Evolutionary conservation across 768 basidiomycete genomes (phyloP).

Genomic region (Boletus subparvulus): DNA sequence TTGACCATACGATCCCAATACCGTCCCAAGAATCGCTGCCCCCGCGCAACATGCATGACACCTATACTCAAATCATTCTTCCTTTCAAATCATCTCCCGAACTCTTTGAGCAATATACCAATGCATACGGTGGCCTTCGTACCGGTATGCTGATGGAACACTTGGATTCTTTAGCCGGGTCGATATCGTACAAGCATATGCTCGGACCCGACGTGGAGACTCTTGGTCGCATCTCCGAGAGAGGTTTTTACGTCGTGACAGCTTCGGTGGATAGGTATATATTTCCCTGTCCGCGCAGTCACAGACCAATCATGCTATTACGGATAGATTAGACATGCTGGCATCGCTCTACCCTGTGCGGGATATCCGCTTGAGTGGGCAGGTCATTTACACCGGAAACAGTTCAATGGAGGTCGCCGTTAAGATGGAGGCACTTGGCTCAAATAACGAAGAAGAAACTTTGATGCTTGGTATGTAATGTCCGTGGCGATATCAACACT

Average conservation of each 20-base stretch:
- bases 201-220: constrained; percentile 61
- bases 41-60: constrained; percentile 66
- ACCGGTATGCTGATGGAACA: constrained; percentile 77
- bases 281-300: neutral
- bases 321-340: constrained; percentile 65
- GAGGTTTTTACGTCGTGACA: constrained; percentile 80
- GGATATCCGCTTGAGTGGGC: constrained; percentile 74
- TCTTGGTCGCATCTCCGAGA: constrained; percentile 54
- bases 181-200: constrained; percentile 82
- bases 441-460: constrained; percentile 53
- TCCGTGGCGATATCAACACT: constrained; percentile 1
- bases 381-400: constrained; percentile 74
- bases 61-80: constrained; percentile 59
- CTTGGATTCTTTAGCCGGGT: constrained; percentile 81
- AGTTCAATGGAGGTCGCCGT: constrained; percentile 87
- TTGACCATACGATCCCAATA: constrained; percentile 14
- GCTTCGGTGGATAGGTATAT: constrained; percentile 73
- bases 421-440: constrained; percentile 68
- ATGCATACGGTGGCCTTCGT: constrained; percentile 68
- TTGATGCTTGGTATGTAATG: constrained; percentile 53
- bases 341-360: constrained; percentile 54
- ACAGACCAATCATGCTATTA: neutral
- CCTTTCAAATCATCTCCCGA: constrained; percentile 36
- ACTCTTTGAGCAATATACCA: constrained; percentile 67
- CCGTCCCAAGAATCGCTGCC: constrained; percentile 28